Base-by-base conservation (phyloP, 192 early-diverging fungal genomes). In the Nowakowskiella sp. region DNA sequence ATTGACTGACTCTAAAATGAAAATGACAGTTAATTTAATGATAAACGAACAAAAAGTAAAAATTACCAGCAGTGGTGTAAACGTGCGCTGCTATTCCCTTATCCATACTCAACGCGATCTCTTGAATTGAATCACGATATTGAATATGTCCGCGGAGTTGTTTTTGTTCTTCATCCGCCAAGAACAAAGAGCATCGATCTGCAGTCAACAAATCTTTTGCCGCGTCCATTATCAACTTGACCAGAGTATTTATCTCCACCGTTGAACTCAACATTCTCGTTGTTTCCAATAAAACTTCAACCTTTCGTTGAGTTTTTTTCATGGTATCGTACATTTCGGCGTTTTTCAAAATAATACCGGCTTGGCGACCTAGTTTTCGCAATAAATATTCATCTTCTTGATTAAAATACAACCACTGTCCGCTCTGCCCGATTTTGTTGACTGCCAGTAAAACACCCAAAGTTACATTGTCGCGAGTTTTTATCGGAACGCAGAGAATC, bases 271-370 rank as follows among this genome's bases (percentile, higher is more conserved):
- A 49, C 16, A 62, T 65, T 27, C 60, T 24, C 1, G 72, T 74
- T 34, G 72, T 76, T 27, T 69, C 67, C 56, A 76, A 47, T n/a
- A 76, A 60, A 19, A 77, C 71, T 46, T 65, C 61, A 4, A 73
- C 65, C 55, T 72, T 76, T 52, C 76, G 65, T 51, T 76, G 74
- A 16, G 73, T 64, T 10, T 51, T 65, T 22, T 49, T 51, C 58
- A 76, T 62, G 2, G 73, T 51, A 25, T 76, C 69, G 45, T 68
- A 76, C 7, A 67, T 57, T 32, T 73, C 51, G 31, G 57, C 57
- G 51, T 68, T 74, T 42, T 51, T 54, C 44, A 72, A 47, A 31
- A 73, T 52, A 19, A 51, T 57, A n/a, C 55, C 63, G 6, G 65
- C 61, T 33, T 49, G 45, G 21, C 24, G 58, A 23, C 48, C 49